Evolutionary conservation across 768 basidiomycete species (phyloP), one percentile per base, ranked within the genome.

Genomic region (Lentinula sp.): DNA sequence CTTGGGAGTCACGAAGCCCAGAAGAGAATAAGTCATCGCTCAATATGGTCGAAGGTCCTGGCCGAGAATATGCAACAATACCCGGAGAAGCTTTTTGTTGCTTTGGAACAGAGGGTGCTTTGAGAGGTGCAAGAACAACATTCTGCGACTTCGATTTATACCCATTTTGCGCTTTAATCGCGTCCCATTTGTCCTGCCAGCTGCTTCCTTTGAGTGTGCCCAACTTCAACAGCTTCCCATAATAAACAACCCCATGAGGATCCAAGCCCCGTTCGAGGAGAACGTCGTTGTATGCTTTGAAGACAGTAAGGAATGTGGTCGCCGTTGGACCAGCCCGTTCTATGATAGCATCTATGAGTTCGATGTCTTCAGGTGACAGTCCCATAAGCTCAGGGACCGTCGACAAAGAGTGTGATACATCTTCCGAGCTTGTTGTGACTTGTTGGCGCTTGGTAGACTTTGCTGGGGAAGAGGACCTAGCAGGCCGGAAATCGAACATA

Each of bases 201-300:
- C 83, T 88, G 60, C 77, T 78, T 9, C 90, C 93, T 73, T 85
- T 89, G 66, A 94, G 68, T 45, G 89, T 91, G 50, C 90, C 90
- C 3, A 95, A 76, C 70, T 94, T 93, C 62, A 95, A 74, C 34
- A 95, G 72, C 70, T 91, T 89, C 18, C 85, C 84, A 70, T 94
- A 95, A 68, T 88, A 91, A 3, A 87, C 76, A 9, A 90, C 89
- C 70, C 93, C 93, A 63, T 87, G 84, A 21, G 86, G 80, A 63
- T 93, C 89, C n/a, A 93, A 73, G 2, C 87, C 87, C 2, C 86
- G 81, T 65, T 89, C 87, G 61, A 82, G 80, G 23, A 94, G 74
- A 21, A 93, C 82, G 60, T 89, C 86, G 67, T 87, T 90, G 72
- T 95, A 94, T 0, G 91, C 88, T 68, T 89, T 91, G 78, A 92